Percentiles rank a stretch among this genome's conserved stretches.
These are phyloP conservation scores for Ceratorhiza oryzae-sativae DNA, from an alignment of 1,284 basidiomycete species.

Conservation along the genomic window DNA sequence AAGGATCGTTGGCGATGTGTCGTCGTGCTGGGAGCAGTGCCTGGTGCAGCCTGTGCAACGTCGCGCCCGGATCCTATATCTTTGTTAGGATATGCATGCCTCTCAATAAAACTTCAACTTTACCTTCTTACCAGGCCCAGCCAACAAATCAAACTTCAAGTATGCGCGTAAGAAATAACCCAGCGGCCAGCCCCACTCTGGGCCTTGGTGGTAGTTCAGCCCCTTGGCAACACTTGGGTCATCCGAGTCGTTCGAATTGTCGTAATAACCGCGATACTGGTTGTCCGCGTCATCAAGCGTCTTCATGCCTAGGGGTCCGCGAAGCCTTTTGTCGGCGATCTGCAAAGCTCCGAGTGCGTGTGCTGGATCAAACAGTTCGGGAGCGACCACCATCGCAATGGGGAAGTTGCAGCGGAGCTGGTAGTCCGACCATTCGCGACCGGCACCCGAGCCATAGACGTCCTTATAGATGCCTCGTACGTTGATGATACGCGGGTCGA, in stretches of 20 bases:
- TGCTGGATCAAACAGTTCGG: constrained; percentile 86
- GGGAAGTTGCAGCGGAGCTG: constrained; percentile 93
- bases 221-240: constrained; percentile 88
- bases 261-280: constrained; percentile 88
- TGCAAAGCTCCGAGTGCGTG: constrained; percentile 81
- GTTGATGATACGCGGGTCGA: constrained; percentile 79
- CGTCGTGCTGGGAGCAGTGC: constrained; percentile 72
- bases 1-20: constrained; percentile 80
- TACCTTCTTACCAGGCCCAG: constrained; percentile 66
- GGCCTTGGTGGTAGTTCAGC: constrained; percentile 86
- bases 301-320: constrained; percentile 91
- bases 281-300: constrained; percentile 85
- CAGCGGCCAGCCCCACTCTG: constrained; percentile 93
- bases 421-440: constrained; percentile 95
- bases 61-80: constrained; percentile 68
- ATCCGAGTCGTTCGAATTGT: constrained; percentile 88
- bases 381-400: constrained; percentile 96
- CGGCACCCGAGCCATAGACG: constrained; percentile 86
- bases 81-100: neutral
- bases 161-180: constrained; percentile 96
- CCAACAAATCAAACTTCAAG: constrained; percentile 77
- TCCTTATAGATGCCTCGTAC: constrained; percentile 98
- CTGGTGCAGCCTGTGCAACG: constrained; percentile 79
- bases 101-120: constrained; percentile 47
- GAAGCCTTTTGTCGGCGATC: constrained; percentile 76